These are phyloP conservation scores for Lipomyces chichibuensis DNA, from an alignment of 805 yeast genomes.

Conservation along the genomic window DNA sequence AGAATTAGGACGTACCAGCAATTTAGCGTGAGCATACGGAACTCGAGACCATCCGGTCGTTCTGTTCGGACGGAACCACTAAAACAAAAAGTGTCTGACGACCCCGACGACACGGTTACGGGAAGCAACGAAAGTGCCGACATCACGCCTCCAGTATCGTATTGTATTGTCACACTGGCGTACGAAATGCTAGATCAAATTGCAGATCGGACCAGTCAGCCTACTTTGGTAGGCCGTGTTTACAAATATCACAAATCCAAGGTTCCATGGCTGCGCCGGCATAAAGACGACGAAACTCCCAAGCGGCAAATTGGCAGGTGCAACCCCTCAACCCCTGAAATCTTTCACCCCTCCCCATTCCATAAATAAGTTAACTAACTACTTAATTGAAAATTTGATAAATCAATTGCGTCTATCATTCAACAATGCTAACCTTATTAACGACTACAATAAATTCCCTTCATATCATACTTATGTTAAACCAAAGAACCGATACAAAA, in stretches of 20 bases:
- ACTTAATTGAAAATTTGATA: too few species aligned
- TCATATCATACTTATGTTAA: background rate
- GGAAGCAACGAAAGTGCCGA: background rate
- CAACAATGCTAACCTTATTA: background rate
- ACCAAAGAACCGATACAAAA: background rate
- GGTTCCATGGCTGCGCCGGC: too few species aligned
- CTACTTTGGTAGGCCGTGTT: too few species aligned
- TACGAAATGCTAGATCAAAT: background rate
- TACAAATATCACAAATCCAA: too few species aligned
- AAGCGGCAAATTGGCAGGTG: too few species aligned
- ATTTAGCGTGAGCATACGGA: constrained; percentile 42
- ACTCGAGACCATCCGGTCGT: constrained; percentile 11
- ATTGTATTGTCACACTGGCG: background rate
- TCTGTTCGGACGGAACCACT: background rate
- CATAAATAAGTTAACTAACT: too few species aligned
- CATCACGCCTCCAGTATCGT: background rate
- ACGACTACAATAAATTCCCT: background rate
- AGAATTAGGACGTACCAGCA: constrained; percentile 40
- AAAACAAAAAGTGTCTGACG: background rate
- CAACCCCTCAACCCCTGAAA: too few species aligned
- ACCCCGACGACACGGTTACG: background rate
- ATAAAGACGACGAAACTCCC: too few species aligned
- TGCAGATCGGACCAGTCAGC: background rate
- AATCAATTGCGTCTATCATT: background rate
- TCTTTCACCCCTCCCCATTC: too few species aligned